These are phyloP conservation scores for Talaromyces adpressus DNA, from an alignment of 495 filamentous ascomycete genomes.

Conservation along the genomic window DNA sequence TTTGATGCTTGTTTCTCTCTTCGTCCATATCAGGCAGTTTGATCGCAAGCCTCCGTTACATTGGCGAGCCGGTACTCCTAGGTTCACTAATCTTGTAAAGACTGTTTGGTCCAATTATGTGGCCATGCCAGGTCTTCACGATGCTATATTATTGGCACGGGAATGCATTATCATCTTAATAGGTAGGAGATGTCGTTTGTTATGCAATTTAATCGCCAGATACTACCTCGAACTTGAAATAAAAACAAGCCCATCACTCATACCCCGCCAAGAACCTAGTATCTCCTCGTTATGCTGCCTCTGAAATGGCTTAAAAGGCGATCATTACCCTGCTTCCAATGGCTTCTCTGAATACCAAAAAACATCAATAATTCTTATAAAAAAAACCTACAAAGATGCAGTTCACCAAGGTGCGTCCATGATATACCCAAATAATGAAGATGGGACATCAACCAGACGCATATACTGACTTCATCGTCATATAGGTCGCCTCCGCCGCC, in stretches of 20 bases:
- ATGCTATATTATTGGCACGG: not conserved
- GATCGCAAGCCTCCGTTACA: not conserved
- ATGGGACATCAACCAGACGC: not conserved
- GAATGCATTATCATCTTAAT: not conserved
- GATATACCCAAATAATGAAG: not conserved
- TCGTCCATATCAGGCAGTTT: not conserved
- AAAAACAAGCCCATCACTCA: not conserved
- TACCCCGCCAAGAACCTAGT: not conserved
- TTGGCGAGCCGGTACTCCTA: not conserved
- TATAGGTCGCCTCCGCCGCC: constrained; percentile 12
- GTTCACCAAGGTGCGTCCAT: not conserved
- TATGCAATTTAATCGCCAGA: not conserved
- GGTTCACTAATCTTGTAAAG: not conserved
- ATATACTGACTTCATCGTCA: not conserved
- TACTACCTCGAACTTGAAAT: not conserved
- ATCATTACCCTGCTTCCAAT: not conserved
- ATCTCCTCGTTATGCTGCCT: not conserved
- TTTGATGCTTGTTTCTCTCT: not conserved
- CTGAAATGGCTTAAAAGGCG: not conserved
- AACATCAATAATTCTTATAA: not conserved
- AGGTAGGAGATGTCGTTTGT: not conserved
- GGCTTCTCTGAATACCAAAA: not conserved
- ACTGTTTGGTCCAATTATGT: not conserved
- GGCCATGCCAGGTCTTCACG: not conserved
- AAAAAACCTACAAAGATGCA: not conserved